Evolutionary conservation across 441 rosid genomes (phyloP), one percentile per base, ranked within the genome.

Genomic region (Adansonia madagascariensis): DNA sequence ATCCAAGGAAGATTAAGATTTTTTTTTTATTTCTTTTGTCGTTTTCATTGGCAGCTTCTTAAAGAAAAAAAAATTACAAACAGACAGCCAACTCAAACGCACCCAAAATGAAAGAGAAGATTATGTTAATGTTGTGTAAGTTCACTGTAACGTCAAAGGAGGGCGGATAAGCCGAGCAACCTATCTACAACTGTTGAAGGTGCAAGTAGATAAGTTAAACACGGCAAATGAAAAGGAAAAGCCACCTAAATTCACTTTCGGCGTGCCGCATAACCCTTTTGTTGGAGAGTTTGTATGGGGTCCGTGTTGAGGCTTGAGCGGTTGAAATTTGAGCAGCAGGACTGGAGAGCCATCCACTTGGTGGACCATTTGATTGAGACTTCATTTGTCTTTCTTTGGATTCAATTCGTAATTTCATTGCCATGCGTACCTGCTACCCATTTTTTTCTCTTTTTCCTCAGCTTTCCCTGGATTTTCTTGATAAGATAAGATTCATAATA

Each of bases 111-210:
- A 70, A 52, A 8, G 15, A 52, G 24, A 35, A 44, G 60, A 24
- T 24, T 24, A 14, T 14, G 60, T 27, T 24, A 27, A 4, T 61
- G 41, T 52, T 10, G 64, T 10, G 1, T 8, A 1, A 47, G 52
- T 66, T 47, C 18, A 15, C 49, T 2, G 22, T 65, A 12, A 61
- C 3, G 8, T 0, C 3, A 8, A 59, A 8, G 49, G 2, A 17
- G 20, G 12, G 14, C 5, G 22, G 46, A 70, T 70, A 49, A 70
- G 47, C n/a, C 14, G 17, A 0, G 15, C 31, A 20, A 53, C 15
- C 62, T 17, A 31, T 71, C 73, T 47, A 22, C 46, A 46, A 18
- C 31, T 1, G 53, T 66, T 44, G 53, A 68, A 46, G 69, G n/a
- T 2, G 1, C 2, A 9, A 2, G 3, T 39, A 15, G 49, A 18